Percentiles rank a stretch among this genome's conserved stretches.
These are phyloP conservation scores for Acorus gramineus DNA, from an alignment of 106 monocot species.

Conservation along the genomic window DNA sequence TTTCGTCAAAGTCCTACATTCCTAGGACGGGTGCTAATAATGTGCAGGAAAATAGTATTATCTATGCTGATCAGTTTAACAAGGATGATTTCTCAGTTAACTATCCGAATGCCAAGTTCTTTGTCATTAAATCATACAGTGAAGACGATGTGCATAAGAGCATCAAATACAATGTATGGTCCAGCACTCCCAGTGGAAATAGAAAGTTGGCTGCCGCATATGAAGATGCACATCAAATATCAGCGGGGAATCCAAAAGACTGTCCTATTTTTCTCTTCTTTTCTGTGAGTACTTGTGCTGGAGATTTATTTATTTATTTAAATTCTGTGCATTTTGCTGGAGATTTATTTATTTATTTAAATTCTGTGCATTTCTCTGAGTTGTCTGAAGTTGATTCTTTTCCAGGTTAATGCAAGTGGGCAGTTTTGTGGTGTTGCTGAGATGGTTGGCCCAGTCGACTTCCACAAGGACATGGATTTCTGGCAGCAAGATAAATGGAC, in stretches of 20 bases:
- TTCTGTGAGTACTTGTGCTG: slow-evolving; percentile 44
- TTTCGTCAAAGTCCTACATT: slow-evolving; percentile 20
- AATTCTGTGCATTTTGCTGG: no score
- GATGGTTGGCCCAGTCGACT: slow-evolving; percentile 78
- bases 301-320: background rate
- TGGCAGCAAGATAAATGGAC: slow-evolving; percentile 97
- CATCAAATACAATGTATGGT: slow-evolving; percentile 91
- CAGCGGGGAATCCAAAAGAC: slow-evolving; percentile 17
- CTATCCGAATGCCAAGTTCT: slow-evolving; percentile 62
- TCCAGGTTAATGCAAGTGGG: slow-evolving; percentile 91
- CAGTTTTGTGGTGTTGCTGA: slow-evolving; percentile 87
- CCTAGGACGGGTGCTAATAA: slow-evolving; percentile 17
- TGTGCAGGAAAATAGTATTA: slow-evolving; percentile 34
- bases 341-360: no score
- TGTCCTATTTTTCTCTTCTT: slow-evolving; percentile 88
- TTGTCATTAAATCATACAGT: slow-evolving; percentile 84
- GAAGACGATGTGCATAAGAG: slow-evolving; percentile 98
- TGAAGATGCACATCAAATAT: slow-evolving; percentile 46
- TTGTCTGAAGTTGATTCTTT: background rate
- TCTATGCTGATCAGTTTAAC: slow-evolving; percentile 40
- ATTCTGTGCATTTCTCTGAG: background rate
- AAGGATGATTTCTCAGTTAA: slow-evolving; percentile 47
- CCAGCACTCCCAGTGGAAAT: slow-evolving; percentile 80
- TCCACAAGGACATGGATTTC: slow-evolving; percentile 77
- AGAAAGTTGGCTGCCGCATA: slow-evolving; percentile 58